Conservation (phyloP, 228 moss, liverwort and hornwort species). For the Sphagnum magellanicum region DNA sequence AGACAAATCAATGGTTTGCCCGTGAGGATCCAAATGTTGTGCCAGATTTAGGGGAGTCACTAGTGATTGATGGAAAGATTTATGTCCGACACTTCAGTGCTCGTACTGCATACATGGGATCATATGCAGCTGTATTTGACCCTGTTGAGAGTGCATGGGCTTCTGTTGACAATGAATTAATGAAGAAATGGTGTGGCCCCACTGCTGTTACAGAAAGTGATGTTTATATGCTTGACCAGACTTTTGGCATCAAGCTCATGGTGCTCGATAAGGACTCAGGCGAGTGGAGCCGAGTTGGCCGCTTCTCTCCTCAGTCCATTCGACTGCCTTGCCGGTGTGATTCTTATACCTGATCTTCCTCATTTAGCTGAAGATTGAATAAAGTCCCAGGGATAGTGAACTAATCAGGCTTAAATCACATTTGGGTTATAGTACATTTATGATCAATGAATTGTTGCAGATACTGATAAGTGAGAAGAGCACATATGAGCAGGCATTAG, state of each 20-base stretch:
- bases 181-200: slow-evolving; percentile 51
- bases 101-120: slow-evolving; percentile 12
- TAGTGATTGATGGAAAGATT: slow-evolving; percentile 39
- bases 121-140: slow-evolving; percentile 39
- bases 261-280: slow-evolving; percentile 22
- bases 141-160: slow-evolving; percentile 38
- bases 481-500: too few relatives aligned
- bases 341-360: too few relatives aligned
- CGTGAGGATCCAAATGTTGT: slow-evolving; percentile 44
- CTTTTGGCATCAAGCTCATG: slow-evolving; percentile 46
- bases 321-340: slow-evolving; percentile 17
- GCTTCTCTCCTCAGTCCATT: slow-evolving; percentile 32
- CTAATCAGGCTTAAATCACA: too few relatives aligned
- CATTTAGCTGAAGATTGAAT: too few relatives aligned
- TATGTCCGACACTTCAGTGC: slow-evolving; percentile 46
- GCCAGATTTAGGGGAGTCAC: slow-evolving; percentile 38
- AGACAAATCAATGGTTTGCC: slow-evolving; percentile 28
- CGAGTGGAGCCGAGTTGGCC: slow-evolving; percentile 36
- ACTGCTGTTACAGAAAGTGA: slow-evolving; percentile 32
- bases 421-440: too few relatives aligned
- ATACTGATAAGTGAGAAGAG: too few relatives aligned
- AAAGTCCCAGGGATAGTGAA: too few relatives aligned
- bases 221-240: slow-evolving; percentile 59
- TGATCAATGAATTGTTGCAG: too few relatives aligned
- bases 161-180: slow-evolving; percentile 42